Base-by-base conservation (phyloP, 169 alveolate genomes). In the Plasmodium ovale region DNA sequence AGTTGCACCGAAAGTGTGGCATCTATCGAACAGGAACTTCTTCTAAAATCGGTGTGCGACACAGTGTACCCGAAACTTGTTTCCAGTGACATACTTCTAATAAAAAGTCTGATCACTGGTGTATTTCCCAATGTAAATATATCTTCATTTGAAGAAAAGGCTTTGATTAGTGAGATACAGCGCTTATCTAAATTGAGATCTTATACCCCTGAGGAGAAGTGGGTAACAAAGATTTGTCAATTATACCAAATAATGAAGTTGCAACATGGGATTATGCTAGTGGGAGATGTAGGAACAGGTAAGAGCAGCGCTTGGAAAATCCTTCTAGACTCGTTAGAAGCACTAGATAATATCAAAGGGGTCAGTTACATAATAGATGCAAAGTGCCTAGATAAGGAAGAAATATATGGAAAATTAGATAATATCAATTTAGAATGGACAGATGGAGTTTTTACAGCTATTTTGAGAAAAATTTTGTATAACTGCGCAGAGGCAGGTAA, bases 181-280 rank as follows among this genome's bases (percentile, higher is more conserved):
- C 85, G 94, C 69, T 93, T 97, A 16, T 95, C 98, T 73, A 90
- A 94, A 62, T 68, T 92, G 25, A 96, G 96, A 73, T 96, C 95
- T 92, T 92, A 95, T 51, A 93, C 95, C 6, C 95, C 98, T 44
- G 95, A 95, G 23, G 96, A 92, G 25, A 89, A 92, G 51, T 98
- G 97, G 92, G 90, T 98, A 37, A 95, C 96, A 72, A 98, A 98
- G 87, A 95, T 97, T 23, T 92, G 97, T 65, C 97, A 98, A 82
- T 93, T 97, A 68, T 95, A 94, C 93, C 97, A 97, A 89, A 97
- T 98, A 68, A 96, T 96, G 94, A 96, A 96, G 87, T 94, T 98
- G 51, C 98, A 98, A 74, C 99, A 98, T 90, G 99, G 99, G 37
- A 97, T 98, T 16, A 98, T 98, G 99, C 91, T 98, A 96, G 99